Evolutionary conservation across 768 basidiomycete genomes (phyloP), one percentile per base, ranked within the genome.

Genomic region (Cystobasidiopsis lactophilus): DNA sequence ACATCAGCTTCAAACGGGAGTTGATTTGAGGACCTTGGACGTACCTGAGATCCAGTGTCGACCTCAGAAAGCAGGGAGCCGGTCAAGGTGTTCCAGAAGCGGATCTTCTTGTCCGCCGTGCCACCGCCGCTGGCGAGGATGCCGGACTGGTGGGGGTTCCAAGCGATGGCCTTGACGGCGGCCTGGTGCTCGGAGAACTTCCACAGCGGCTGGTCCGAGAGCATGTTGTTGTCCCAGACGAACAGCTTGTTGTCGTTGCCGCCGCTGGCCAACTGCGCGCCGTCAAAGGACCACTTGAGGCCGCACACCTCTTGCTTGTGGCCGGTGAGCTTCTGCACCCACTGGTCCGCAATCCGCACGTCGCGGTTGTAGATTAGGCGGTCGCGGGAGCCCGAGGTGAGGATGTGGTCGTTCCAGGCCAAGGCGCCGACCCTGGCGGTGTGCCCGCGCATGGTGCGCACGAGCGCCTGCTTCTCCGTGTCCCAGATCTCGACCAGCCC

Each of bases 201-300:
- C 77, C 80, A 93, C 9, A 95, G 67, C 2, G 89, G 93, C 51
- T 64, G 56, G 43, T 62, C 53, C 24, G 71, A 66, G 5, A 29
- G 23, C 49, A 82, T 73, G n/a, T n/a, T n/a, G 51, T 85, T 69
- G 64, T 95, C 88, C 85, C 89, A 98, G 50, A 98, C 86, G 61
- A 85, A 86, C 18, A 98, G 83, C 69, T 95, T 95, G 69, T 98
- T 98, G 68, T 98, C 91, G 65, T 98, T 98, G 0, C 91, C 91
- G 2, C 91, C 91, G 58, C 82, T 85, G 2, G 91, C 91, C 3
- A 98, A 74, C 40, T 70, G 71, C 38, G 73, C 71, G 26, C 70
- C 71, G 29, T 64, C 60, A 13, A 73, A 71, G 62, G 80, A 86
- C 91, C 89, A 98, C 53, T 83, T 80, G 40, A 98, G 68, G 2